These are phyloP conservation scores for Lasiodiplodia sp. DNA, from an alignment of 2,329 filamentous ascomycete genomes.

Conservation along the genomic window DNA sequence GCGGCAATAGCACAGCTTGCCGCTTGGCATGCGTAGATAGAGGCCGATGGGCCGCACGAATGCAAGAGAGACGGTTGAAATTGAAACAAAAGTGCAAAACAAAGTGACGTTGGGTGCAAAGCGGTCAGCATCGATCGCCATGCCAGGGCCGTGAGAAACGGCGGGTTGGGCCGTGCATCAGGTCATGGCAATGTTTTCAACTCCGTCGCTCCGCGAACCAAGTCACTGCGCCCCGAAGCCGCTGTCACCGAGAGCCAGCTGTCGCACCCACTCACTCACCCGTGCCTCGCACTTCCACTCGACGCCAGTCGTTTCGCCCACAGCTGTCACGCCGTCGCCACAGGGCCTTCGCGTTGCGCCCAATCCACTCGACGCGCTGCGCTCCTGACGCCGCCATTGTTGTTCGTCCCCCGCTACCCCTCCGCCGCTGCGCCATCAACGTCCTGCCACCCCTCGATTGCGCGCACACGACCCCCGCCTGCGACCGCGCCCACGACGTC, in stretches of 20 bases:
- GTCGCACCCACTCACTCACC: slow-evolving; percentile 18
- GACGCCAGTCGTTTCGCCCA: slow-evolving; percentile 9
- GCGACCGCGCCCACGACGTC: slow-evolving; percentile 5
- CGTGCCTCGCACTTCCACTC: slow-evolving; percentile 1
- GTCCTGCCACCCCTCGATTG: slow-evolving; percentile 13
- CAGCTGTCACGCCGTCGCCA: slow-evolving; percentile 12
- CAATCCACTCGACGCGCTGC: slow-evolving; percentile 23
- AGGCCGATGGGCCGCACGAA: background rate
- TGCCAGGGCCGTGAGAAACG: slow-evolving; percentile 6
- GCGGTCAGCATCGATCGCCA: slow-evolving; percentile 21
- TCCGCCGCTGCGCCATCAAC: slow-evolving; percentile 19
- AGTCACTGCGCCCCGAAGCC: slow-evolving; percentile 21
- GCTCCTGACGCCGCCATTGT: slow-evolving; percentile 16
- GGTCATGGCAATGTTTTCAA: slow-evolving; percentile 20
- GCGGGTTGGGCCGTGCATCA: slow-evolving; percentile 12
- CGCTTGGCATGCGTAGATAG: slow-evolving; percentile 6
- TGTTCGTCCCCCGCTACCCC: slow-evolving; percentile 19
- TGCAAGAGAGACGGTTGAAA: slow-evolving; percentile 2
- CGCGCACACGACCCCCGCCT: slow-evolving; percentile 1
- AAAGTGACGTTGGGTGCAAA: slow-evolving; percentile 13
- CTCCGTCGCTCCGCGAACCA: slow-evolving; percentile 22
- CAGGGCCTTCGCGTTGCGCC: background rate
- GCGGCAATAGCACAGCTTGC: background rate
- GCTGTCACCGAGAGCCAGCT: slow-evolving; percentile 22
- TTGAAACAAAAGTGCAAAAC: slow-evolving; percentile 24